Base-by-base conservation (phyloP, 768 basidiomycete species). In the Russula ochroleuca region DNA sequence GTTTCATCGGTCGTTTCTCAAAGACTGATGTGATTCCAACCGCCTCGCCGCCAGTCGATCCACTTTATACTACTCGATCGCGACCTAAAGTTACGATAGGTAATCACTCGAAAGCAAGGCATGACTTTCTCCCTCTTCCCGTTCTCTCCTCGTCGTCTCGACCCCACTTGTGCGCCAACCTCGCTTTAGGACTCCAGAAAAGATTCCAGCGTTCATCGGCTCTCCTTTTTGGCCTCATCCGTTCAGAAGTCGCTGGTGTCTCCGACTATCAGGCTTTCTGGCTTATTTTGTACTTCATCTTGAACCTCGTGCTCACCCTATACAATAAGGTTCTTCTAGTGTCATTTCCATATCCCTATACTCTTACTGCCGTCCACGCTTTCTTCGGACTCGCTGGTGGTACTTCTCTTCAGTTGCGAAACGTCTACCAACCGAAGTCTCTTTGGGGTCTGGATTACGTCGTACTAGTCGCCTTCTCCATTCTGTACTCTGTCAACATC, bases 271-370 rank as follows among this genome's bases (percentile, higher is more conserved):
- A 64, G 62, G 68, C 74, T 1, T 77, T 79, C 58, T 94, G 92
- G 92, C 82, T 98, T 19, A 68, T 74, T 5, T 78, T 92, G 65
- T 98, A 97, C 78, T 98, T 99, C 71, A 73, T 78, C 64, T 89
- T 95, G 81, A 98, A 98, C 75, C 85, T 98, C 33, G 82, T 84
- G 13, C 83, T 99, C 67, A 98, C 96, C 9, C 78, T 99, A 49
- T 97, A 92, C 76, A 99, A 99, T 82, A 99, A 99, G 75, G 81
- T 84, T 41, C 86, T 98, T 19, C 85, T 99, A 65, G 86, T 91
- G 58, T 84, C 82, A 61, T 98, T 98, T 72, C 97, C 97, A 0
- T 98, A 92, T 70, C 95, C 96, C 2, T 98, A 98, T 79, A 90
- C 93, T 2, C 81, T 99, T 25, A 98, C 96, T 1, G 94, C 94